phyloP scores from a whole-genome alignment of 306 rosid species.

The Cucumis melo region DNA sequence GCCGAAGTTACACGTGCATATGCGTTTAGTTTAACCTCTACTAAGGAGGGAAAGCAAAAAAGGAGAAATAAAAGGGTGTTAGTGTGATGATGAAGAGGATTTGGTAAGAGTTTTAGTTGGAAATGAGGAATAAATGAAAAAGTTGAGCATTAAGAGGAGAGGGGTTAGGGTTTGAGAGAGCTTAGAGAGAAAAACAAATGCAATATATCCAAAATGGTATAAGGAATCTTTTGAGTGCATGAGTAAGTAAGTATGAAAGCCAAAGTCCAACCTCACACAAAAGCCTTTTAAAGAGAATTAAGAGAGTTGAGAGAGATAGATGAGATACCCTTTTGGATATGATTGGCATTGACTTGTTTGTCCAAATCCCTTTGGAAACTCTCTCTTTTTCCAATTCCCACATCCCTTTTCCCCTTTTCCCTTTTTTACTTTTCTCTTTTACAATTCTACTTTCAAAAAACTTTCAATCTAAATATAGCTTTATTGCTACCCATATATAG shows the following conservation, averaged over 20 bases:
- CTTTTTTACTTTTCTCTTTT: background rate
- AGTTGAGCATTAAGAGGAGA: background rate
- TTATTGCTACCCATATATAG: no score
- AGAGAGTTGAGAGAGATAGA: background rate
- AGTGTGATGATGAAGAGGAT: background rate
- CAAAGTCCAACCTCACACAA: background rate
- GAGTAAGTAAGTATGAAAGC: background rate
- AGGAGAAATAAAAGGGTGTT: background rate
- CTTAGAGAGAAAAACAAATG: background rate
- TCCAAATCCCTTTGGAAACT: background rate
- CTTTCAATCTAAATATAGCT: background rate
- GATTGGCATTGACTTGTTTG: slow-evolving; percentile 5
- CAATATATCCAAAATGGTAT: background rate
- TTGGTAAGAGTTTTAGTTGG: background rate
- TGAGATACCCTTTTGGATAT: background rate
- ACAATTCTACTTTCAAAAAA: background rate
- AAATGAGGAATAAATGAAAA: no score
- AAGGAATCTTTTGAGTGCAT: background rate
- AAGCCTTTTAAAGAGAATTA: background rate
- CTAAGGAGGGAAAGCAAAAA: no score
- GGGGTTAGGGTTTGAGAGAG: background rate
- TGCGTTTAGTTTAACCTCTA: no score
- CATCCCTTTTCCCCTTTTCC: background rate
- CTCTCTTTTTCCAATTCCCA: background rate
- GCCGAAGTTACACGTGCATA: no score